These are phyloP conservation scores for Citrus reticulata DNA, from an alignment of 345 rosid genomes.

Conservation along the genomic window DNA sequence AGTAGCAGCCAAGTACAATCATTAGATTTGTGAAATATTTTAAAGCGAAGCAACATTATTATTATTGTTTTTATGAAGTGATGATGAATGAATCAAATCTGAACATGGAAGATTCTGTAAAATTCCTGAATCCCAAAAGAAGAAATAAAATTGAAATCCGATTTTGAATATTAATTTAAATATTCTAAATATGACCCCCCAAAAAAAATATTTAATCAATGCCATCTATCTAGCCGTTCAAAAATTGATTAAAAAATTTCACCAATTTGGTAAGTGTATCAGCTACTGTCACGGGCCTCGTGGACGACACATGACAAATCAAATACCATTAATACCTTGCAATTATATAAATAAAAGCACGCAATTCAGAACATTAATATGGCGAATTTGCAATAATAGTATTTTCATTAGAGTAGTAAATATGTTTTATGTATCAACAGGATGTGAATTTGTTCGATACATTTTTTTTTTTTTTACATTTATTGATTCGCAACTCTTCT, in stretches of 20 bases:
- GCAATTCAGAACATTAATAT: too few species aligned
- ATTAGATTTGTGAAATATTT: neutral
- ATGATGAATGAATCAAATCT: neutral
- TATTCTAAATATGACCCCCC: neutral
- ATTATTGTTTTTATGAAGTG: too few species aligned
- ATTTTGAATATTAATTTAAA: neutral
- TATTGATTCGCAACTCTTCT: too few species aligned
- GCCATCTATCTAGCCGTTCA: neutral
- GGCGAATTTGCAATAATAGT: too few species aligned
- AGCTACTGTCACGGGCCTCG: too few species aligned
- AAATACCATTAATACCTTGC: neutral
- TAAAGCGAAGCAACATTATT: neutral
- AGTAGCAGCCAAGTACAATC: neutral
- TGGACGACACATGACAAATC: neutral
- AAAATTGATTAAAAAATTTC: neutral
- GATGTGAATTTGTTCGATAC: too few species aligned
- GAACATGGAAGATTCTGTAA: neutral
- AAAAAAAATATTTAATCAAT: neutral
- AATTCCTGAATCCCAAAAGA: neutral
- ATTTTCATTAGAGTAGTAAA: too few species aligned
- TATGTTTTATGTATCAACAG: too few species aligned
- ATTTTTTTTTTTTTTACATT: too few species aligned
- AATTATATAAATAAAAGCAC: too few species aligned
- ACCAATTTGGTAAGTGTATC: neutral
- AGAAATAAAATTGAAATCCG: neutral